Percentiles rank a stretch among this genome's conserved stretches.
These are phyloP conservation scores for Cubamyces sp. DNA, from an alignment of 768 basidiomycete genomes.

Conservation along the genomic window DNA sequence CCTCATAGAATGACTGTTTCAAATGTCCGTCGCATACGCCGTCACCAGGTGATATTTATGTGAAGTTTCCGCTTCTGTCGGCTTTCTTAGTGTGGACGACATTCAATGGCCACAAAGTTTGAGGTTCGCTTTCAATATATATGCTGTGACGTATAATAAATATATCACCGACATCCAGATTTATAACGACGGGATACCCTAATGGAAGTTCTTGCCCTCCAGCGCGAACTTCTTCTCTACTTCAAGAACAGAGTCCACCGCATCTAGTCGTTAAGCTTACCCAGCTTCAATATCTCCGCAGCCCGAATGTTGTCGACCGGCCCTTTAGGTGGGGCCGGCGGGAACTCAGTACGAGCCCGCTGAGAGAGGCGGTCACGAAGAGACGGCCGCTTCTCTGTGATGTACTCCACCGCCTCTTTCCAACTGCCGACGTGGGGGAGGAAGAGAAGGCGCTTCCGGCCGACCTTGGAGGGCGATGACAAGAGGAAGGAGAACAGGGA, in stretches of 20 bases:
- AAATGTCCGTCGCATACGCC: no score
- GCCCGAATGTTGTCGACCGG: conserved; percentile 20
- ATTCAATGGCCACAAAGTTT: no score
- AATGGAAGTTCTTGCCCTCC: conserved; percentile 10
- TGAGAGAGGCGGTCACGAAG: conserved; percentile 13
- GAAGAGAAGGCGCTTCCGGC: conserved; percentile 18
- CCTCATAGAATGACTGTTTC: no score
- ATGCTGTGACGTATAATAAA: no score
- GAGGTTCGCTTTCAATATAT: no score
- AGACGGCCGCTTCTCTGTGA: conserved; percentile 14
- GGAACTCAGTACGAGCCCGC: conserved; percentile 6
- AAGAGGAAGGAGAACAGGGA: conserved; percentile 18
- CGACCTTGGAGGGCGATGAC: background rate
- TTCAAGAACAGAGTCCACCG: conserved; percentile 23
- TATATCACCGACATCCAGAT: no score
- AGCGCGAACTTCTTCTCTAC: conserved; percentile 22
- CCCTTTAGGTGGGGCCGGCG: background rate
- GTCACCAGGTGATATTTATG: no score
- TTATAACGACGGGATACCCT: no score
- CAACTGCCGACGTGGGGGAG: conserved; percentile 3
- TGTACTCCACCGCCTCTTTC: conserved; percentile 8
- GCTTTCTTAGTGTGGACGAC: no score
- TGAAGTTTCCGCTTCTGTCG: no score
- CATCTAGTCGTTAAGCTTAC: conserved; percentile 16
- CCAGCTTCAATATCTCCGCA: conserved; percentile 22